phyloP scores from a whole-genome alignment of 208 protist species.

The Trypanosoma conorhini region DNA sequence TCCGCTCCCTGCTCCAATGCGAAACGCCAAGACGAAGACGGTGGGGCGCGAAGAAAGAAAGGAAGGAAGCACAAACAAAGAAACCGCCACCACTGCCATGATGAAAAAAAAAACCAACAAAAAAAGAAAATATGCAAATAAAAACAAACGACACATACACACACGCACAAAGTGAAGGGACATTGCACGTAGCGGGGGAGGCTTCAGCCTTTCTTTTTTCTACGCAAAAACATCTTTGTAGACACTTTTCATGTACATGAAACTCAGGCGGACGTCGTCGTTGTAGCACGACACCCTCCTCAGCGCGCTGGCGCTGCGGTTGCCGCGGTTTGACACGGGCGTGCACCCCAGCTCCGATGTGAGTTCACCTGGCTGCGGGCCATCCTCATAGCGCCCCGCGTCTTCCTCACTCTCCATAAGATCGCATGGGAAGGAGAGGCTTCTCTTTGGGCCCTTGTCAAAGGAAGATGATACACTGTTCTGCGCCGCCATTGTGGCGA shows the following conservation, averaged over 20 bases:
- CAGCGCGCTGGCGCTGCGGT: not conserved
- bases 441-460: constrained; percentile 10
- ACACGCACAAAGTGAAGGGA: not conserved
- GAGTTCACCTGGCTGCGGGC: not conserved
- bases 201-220: not conserved
- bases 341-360: not conserved
- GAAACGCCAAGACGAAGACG: too few relatives aligned
- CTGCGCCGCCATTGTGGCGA: constrained; percentile 20
- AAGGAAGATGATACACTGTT: not conserved
- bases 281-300: constrained; percentile 16
- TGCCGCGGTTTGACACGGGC: not conserved
- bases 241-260: constrained; percentile 35
- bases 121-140: not conserved
- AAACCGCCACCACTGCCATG: too few relatives aligned
- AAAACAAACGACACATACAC: not conserved
- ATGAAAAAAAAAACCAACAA: constrained; percentile 7
- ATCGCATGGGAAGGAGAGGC: constrained; percentile 7
- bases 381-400: not conserved
- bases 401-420: constrained; percentile 12
- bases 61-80: too few relatives aligned
- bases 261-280: constrained; percentile 32
- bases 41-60: not conserved
- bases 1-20: too few relatives aligned
- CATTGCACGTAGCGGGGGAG: not conserved
- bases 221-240: constrained; percentile 24